These are phyloP conservation scores for Sutorius australiensis DNA, from an alignment of 768 basidiomycete species.

Conservation along the genomic window DNA sequence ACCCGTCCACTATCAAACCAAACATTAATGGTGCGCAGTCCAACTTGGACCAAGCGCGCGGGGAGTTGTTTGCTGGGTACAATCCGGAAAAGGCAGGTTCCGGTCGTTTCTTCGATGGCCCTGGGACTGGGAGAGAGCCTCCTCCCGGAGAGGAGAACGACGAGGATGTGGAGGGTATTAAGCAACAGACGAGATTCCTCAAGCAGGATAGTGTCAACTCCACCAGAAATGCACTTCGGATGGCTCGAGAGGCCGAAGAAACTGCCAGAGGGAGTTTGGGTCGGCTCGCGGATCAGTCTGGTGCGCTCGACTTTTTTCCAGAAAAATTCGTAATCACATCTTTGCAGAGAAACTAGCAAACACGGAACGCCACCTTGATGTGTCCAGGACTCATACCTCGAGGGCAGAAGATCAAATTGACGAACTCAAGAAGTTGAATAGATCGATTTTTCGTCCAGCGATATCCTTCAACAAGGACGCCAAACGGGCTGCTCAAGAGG, in stretches of 20 bases:
- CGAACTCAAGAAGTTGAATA: conserved; percentile 91
- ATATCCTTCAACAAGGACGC: conserved; percentile 91
- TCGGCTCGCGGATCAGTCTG: conserved; percentile 90
- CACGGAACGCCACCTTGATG: conserved; percentile 92
- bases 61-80: conserved; percentile 73
- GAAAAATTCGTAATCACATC: not conserved
- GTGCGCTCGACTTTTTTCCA: conserved; percentile 40
- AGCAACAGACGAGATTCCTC: conserved; percentile 79
- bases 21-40: conserved; percentile 30
- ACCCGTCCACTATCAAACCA: conserved; percentile 7
- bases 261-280: conserved; percentile 81
- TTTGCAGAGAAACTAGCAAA: conserved; percentile 77
- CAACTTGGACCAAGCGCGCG: conserved; percentile 62
- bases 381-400: conserved; percentile 80
- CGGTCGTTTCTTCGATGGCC: conserved; percentile 69
- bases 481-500: conserved; percentile 85
- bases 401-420: conserved; percentile 92
- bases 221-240: conserved; percentile 85
- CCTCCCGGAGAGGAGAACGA: conserved; percentile 70
- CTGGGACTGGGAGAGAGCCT: conserved; percentile 42
- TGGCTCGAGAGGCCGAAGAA: conserved; percentile 96
- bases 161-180: conserved; percentile 92
- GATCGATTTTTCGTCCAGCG: conserved; percentile 90
- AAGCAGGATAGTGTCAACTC: conserved; percentile 92
- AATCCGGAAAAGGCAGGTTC: conserved; percentile 56